Base-by-base conservation (phyloP, 805 yeast genomes). In the Candida dajiaensis region DNA sequence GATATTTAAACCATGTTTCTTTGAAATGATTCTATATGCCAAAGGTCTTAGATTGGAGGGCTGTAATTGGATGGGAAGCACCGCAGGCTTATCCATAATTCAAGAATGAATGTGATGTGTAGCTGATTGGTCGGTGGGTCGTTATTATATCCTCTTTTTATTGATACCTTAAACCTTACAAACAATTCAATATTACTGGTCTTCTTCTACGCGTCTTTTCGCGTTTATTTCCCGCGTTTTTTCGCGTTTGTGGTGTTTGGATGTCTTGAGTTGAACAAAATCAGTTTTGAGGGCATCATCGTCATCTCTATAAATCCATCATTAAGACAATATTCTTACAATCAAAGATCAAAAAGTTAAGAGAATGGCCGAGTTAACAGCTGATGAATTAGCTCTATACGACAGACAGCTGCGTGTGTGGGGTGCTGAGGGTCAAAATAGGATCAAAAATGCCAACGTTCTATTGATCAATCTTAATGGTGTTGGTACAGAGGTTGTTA, bases 381-480 rank as follows among this genome's bases (percentile, higher is more conserved):
- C 68, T 66, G 97, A 89, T 57, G 97, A 90, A 61, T 80, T 90
- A 48, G 96, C 95, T 1, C 74, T 92, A 20, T 92, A 92, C 61
- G 99, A 92, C 65, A 78, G 99, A 49, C 99, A 92, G 66, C 90
- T 92, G 52, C 70, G 99, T 51, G 73, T 92, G 19, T 92, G 99
- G 99, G 99, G 99, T 2, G 72, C 94, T 61, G 95, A 86, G 28
- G 95, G 97, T 4, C 99, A 92, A 63, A 73, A 79, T 37, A 63
- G 77, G 39, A 78, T 92, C 70, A 74, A 94, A 33, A 77, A 81
- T 18, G 83, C 97, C 8, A 76, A 76, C 40, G 73, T 92, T 5
- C 67, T 90, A 40, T 57, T 94, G 38, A 71, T 92, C 41, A 84
- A 85, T 50, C 56, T 89, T 15, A 85, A 90, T 11, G 87, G 88